Conservation (phyloP, 225 moss, liverwort and hornwort genomes). For the Marchantia polymorpha region DNA sequence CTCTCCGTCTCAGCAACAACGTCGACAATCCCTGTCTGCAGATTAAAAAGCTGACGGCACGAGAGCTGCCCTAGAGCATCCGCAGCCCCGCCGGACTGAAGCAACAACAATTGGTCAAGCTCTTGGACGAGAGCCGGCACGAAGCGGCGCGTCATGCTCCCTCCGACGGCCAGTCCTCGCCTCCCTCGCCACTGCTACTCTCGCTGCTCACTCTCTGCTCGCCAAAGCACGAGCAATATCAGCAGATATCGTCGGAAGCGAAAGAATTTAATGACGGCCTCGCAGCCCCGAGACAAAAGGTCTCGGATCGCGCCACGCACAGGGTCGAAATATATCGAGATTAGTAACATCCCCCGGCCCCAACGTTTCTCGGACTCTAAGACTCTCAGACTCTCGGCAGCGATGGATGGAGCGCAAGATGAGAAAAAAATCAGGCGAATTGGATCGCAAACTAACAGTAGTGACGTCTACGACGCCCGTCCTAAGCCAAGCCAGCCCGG, state of each 20-base stretch:
- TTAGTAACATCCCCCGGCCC: not conserved
- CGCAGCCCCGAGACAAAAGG: not conserved
- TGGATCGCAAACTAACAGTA: not conserved
- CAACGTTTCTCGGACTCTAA: no score
- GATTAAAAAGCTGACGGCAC: not conserved
- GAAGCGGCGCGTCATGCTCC: slow-evolving; percentile 16
- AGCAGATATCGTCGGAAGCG: slow-evolving; percentile 31
- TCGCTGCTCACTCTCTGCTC: not conserved
- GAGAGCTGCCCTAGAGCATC: not conserved
- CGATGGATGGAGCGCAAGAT: no score
- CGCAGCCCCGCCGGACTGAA: not conserved
- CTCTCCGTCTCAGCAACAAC: not conserved
- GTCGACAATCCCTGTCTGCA: not conserved
- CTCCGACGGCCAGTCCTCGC: not conserved
- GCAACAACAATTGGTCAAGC: not conserved
- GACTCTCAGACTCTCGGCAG: no score
- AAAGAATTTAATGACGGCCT: not conserved
- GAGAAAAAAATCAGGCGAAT: not conserved
- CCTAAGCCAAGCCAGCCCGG: not conserved
- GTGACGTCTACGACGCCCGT: no score
- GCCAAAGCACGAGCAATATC: slow-evolving; percentile 21
- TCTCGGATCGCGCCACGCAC: not conserved
- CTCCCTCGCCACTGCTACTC: not conserved
- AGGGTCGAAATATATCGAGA: not conserved
- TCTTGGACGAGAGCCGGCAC: not conserved